Base-by-base conservation (phyloP, 2,329 filamentous ascomycete genomes). In the Ophiocordyceps sinensis region DNA sequence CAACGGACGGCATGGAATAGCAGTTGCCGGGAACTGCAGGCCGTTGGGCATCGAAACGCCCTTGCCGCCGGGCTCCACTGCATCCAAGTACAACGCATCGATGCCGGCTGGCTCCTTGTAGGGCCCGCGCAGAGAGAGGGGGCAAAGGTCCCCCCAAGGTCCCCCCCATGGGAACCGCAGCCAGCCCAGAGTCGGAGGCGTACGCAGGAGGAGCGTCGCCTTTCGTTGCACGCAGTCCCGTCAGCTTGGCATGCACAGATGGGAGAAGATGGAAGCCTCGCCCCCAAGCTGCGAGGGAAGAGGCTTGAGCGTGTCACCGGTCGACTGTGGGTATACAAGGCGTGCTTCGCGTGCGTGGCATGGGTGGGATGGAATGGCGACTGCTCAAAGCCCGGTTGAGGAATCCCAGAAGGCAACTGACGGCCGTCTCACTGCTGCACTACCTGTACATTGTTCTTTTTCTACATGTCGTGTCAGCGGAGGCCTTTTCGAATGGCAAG, bases 401-500 rank as follows among this genome's bases (percentile, higher is more conserved):
- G 23, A 6, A 3, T 26, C 23, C 23, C 23, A 6, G 23, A 26
- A 26, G 2, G 5, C 23, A 26, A 26, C 23, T 26, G 9, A 32
- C 17, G 32, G n/a, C 12, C 7, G 13, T 35, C 32, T 70, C 60
- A 82, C 63, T 84, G 82, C 65, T 87, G 82, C 46, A 91, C 83
- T 48, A 89, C 81, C 59, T 89, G 84, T 40, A 91, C 75, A 55
- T 89, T 89, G 65, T 91, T 85, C 76, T 87, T 88, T 62, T 87
- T 88, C 84, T 88, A 62, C 58, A 30, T 14, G 10, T 23, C 34
- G 11, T n/a, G 39, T 42, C 42, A 44, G 42, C 38, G 4, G 19
- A n/a, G 4, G 14, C 4, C 17, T 21, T 7, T 26, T 36, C 39
- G 23, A 14, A 6, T 9, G 13, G 13, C 19, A 26, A 8, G 14